Evolutionary conservation across 805 yeast species (phyloP).

Genomic region (Yamadazyma phyllophila): DNA sequence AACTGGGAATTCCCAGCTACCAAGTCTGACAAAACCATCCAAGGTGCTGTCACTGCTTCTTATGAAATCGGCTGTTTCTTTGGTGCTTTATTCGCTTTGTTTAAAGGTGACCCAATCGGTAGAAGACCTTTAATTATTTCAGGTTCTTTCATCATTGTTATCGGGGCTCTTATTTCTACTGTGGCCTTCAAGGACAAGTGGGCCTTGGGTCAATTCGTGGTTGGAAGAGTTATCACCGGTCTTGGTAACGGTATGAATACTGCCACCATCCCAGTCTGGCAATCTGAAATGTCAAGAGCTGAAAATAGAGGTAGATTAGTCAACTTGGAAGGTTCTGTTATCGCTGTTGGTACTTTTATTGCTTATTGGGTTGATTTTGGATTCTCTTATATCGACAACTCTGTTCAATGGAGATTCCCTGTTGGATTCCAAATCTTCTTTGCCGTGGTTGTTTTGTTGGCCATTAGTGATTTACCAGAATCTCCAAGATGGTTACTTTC

Average conservation of each 20-base stretch:
- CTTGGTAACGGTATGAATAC: constrained; percentile 42
- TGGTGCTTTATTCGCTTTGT: constrained; percentile 41
- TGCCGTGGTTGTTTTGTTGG: constrained; percentile 42
- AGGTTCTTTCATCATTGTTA: constrained; percentile 37
- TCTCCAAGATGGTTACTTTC: constrained; percentile 71
- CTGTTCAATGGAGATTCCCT: constrained; percentile 46
- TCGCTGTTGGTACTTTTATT: constrained; percentile 66
- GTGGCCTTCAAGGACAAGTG: constrained; percentile 36
- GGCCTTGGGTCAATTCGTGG: constrained; percentile 68
- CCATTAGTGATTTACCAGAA: constrained; percentile 53
- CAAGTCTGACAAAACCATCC: constrained; percentile 32
- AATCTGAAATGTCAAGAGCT: constrained; percentile 44
- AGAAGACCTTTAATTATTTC: constrained; percentile 38
- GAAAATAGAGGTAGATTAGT: constrained; percentile 39
- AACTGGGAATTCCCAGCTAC: constrained; percentile 38
- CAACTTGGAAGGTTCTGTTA: constrained; percentile 47
- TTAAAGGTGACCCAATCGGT: constrained; percentile 39
- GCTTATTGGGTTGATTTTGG: constrained; percentile 65
- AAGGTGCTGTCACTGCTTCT: constrained; percentile 68
- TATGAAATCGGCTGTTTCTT: constrained; percentile 63
- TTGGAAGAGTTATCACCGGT: constrained; percentile 52
- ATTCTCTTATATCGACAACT: constrained; percentile 56
- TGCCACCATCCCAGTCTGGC: constrained; percentile 46
- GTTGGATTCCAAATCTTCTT: constrained; percentile 61
- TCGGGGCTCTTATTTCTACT: constrained; percentile 39